A percentile compares a stretch with the other conserved stretches of the same genome.
Evolutionary conservation across 176 grass and related monocot species (phyloP).

Genomic region (Musa beccarii): DNA sequence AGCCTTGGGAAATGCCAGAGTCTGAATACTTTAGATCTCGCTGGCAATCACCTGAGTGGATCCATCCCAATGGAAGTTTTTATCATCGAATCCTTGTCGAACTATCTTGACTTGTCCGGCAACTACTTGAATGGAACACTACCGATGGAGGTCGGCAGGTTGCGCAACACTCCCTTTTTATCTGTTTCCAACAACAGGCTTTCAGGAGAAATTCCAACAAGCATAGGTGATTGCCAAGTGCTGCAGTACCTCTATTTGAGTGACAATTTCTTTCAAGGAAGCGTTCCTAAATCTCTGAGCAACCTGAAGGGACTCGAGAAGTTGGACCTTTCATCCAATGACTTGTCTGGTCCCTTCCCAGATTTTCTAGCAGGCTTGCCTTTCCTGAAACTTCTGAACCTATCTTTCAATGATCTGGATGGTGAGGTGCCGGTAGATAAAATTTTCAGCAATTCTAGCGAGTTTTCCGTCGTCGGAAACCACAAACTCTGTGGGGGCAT

Average conservation of each 20-base stretch:
- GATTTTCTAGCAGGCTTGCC: constrained; percentile 19
- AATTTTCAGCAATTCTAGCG: constrained; percentile 27
- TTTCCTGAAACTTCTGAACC: constrained; percentile 30
- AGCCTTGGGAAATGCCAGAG: constrained; percentile 23
- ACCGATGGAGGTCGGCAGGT: constrained; percentile 30
- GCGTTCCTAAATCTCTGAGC: constrained; percentile 33
- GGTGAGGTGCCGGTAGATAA: constrained; percentile 25
- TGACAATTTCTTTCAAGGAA: constrained; percentile 37
- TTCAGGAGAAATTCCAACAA: constrained; percentile 29
- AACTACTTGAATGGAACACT: constrained; percentile 33
- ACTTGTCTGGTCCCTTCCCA: constrained; percentile 31
- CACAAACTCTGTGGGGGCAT: constrained; percentile 21
- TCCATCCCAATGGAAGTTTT: constrained; percentile 32
- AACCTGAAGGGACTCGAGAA: constrained; percentile 18
- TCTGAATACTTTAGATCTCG: constrained; percentile 30
- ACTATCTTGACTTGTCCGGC: constrained; percentile 37
- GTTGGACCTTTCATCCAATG: constrained; percentile 47
- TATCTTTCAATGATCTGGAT: constrained; percentile 45
- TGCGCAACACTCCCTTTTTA: constrained; percentile 23
- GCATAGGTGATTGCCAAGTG: constrained; percentile 25
- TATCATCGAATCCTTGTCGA: constrained; percentile 21
- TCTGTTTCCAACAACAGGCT: constrained; percentile 35
- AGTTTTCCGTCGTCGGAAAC: constrained; percentile 34
- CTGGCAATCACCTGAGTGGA: constrained; percentile 35
- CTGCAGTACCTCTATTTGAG: constrained; percentile 39